Percentiles rank a stretch among this genome's conserved stretches.
Conservation (phyloP, 2,329 filamentous ascomycete genomes). For the Alternaria gaisen region DNA sequence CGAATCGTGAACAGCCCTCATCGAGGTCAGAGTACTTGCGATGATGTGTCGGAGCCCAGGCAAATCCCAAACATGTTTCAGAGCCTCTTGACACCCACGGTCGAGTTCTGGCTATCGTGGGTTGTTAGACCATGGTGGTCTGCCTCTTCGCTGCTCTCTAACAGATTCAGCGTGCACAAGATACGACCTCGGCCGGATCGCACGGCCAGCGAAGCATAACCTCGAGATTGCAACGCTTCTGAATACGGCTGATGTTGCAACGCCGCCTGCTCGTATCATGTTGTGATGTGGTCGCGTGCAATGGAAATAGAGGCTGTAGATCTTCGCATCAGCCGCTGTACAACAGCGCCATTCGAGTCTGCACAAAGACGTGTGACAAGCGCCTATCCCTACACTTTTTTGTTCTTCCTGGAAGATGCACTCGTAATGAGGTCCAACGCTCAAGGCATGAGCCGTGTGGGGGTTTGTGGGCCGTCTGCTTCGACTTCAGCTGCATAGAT, state of each 20-base stretch:
- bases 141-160: constrained; percentile 17
- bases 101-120: constrained; percentile 15
- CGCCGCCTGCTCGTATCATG: constrained; percentile 13
- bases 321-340: constrained; percentile 23
- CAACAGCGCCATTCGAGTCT: constrained; percentile 13
- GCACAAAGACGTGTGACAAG: constrained; percentile 20
- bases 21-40: constrained; percentile 15
- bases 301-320: constrained; percentile 13
- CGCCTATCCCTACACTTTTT: constrained; percentile 17
- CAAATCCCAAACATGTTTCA: constrained; percentile 24
- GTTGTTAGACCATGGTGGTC: constrained; percentile 17
- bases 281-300: constrained; percentile 8
- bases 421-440: neutral
- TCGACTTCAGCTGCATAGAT: constrained; percentile 11
- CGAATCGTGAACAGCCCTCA: constrained; percentile 20
- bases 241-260: constrained; percentile 19
- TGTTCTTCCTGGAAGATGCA: constrained; percentile 1
- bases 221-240: constrained; percentile 18
- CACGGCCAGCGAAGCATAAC: constrained; percentile 20
- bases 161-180: constrained; percentile 12
- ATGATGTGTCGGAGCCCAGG: constrained; percentile 20
- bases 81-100: constrained; percentile 11
- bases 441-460: constrained; percentile 13
- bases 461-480: constrained; percentile 8
- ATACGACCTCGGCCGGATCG: constrained; percentile 21